Conservation (phyloP, 164 flowering plant genomes). For the Warburgia ugandensis region DNA sequence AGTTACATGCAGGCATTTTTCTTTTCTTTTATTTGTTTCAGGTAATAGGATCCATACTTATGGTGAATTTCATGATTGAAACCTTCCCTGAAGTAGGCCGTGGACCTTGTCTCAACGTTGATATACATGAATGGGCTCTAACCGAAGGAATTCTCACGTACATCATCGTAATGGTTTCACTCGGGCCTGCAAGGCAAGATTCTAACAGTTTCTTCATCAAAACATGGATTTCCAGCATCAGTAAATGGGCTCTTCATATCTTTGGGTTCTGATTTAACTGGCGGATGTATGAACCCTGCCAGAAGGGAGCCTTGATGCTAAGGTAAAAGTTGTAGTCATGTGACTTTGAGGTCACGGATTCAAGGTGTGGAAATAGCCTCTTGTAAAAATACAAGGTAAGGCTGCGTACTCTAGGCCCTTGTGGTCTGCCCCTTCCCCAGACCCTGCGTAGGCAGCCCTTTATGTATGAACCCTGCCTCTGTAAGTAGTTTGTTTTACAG, state of each 20-base stretch:
- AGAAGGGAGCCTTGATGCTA: no score
- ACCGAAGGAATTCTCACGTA: constrained; percentile 85
- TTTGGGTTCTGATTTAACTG: constrained; percentile 90
- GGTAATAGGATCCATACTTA: constrained; percentile 72
- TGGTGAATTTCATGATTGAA: constrained; percentile 46
- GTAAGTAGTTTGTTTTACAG: constrained; percentile 37
- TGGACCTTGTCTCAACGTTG: constrained; percentile 73
- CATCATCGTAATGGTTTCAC: constrained; percentile 49
- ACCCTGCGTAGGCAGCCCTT: no score
- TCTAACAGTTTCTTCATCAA: constrained; percentile 66
- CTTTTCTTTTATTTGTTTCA: no score
- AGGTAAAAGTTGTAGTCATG: no score
- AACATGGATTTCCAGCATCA: constrained; percentile 82
- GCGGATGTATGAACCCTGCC: constrained; percentile 97
- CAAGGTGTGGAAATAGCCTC: no score
- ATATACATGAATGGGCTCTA: constrained; percentile 67
- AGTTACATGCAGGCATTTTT: no score
- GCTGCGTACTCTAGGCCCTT: no score
- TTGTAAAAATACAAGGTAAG: no score
- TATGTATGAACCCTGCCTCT: no score
- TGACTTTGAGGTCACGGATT: no score
- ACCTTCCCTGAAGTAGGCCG: constrained; percentile 62
- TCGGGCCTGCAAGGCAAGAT: constrained; percentile 42
- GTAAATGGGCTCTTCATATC: constrained; percentile 81
- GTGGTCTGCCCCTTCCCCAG: no score